These are phyloP conservation scores for Globisporangium cederbergense DNA, from an alignment of 352 stramenopile species.

Conservation along the genomic window DNA sequence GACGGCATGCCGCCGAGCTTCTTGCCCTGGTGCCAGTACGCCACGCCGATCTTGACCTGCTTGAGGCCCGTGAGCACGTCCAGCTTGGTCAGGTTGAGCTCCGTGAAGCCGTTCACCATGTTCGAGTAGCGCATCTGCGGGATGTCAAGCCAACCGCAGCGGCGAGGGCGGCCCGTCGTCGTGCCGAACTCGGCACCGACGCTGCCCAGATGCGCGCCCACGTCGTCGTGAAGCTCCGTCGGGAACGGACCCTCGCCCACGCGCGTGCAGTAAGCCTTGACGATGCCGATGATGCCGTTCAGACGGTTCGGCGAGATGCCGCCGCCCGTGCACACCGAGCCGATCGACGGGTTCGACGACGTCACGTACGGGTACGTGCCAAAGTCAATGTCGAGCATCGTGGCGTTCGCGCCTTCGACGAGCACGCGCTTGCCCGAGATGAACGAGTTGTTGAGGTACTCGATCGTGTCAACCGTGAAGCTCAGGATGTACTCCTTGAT, in stretches of 20 bases:
- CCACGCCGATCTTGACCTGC: constrained; percentile 93
- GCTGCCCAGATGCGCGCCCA: constrained; percentile 88
- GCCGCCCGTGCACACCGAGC: constrained; percentile 95
- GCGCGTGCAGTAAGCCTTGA: constrained; percentile 99
- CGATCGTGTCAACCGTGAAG: constrained; percentile 95
- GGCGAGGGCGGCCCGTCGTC: constrained; percentile 95
- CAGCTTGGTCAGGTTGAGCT: constrained; percentile 99
- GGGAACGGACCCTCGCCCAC: constrained; percentile 99
- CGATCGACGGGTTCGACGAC: constrained; percentile 97
- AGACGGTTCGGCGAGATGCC: constrained; percentile 92
- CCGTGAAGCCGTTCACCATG: constrained; percentile 95
- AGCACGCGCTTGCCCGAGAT: constrained; percentile 95
- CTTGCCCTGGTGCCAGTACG: constrained; percentile 95
- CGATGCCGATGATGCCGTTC: constrained; percentile 96
- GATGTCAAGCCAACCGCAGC: constrained; percentile 99
- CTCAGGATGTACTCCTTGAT: constrained; percentile 83
- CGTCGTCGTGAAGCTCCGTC: constrained; percentile 93
- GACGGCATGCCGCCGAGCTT: constrained; percentile 94
- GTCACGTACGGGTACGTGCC: constrained; percentile 99
- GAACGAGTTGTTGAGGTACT: constrained; percentile 96
- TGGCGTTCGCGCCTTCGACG: constrained; percentile 98
- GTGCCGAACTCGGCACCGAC: constrained; percentile 97
- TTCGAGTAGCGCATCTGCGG: constrained; percentile 93
- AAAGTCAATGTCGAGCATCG: constrained; percentile 99
- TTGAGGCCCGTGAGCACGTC: constrained; percentile 98